Conservation (phyloP, 192 early-diverging fungal species). For the Coemansia sp. region DNA sequence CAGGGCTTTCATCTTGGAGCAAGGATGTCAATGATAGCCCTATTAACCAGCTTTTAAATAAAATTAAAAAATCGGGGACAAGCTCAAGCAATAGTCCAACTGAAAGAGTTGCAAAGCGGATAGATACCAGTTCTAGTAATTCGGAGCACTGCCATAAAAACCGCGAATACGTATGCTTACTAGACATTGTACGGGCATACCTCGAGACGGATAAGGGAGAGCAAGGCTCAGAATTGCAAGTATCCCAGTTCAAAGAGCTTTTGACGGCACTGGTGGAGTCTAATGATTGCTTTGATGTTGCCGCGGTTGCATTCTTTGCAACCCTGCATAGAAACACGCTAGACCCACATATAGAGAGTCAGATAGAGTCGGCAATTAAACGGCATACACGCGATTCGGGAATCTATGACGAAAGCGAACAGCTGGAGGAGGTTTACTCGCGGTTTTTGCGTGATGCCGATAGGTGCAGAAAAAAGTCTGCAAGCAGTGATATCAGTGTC, state of each 20-base stretch:
- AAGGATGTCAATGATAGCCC: conserved; percentile 13
- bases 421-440: conserved; percentile 26
- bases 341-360: background rate
- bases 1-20: conserved; percentile 18
- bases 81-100: conserved; percentile 1
- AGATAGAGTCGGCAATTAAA: conserved; percentile 9
- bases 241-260: conserved; percentile 5
- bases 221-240: conserved; percentile 10
- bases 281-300: conserved; percentile 10
- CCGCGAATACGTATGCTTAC: conserved; percentile 6
- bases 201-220: conserved; percentile 12
- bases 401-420: conserved; percentile 3
- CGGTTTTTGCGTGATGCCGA: conserved; percentile 17
- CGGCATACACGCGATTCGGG: conserved; percentile 7
- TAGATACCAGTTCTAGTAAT: background rate
- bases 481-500: conserved; percentile 14
- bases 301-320: conserved; percentile 17
- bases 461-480: background rate
- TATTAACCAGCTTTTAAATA: conserved; percentile 9
- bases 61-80: conserved; percentile 1
- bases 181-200: conserved; percentile 13
- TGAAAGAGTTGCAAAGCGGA: conserved; percentile 9
- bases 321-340: conserved; percentile 9
- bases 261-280: conserved; percentile 8
- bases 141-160: background rate